Base-by-base conservation (phyloP, 2,329 filamentous ascomycete genomes). In the Cercospora janseana region DNA sequence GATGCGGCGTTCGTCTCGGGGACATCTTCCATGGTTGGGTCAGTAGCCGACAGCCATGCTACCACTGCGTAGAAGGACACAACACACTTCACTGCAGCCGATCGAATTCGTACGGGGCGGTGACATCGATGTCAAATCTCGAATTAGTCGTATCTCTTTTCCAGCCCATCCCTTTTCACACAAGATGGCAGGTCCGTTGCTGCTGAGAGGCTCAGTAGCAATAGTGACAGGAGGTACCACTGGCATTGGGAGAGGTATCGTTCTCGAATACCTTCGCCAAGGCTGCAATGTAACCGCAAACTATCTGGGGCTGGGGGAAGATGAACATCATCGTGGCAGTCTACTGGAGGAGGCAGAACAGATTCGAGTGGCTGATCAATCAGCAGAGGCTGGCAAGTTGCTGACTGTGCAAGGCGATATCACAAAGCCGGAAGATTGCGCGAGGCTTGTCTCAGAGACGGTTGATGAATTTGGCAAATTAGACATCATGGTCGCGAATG, bases 141-240 rank as follows among this genome's bases (percentile, higher is more conserved):
- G n/a, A n/a, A n/a, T n/a, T n/a, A n/a, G n/a, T n/a, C n/a, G n/a
- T n/a, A n/a, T n/a, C n/a, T n/a, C n/a, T n/a, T n/a, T n/a, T n/a
- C n/a, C n/a, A n/a, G n/a, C n/a, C n/a, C n/a, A n/a, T n/a, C n/a
- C n/a, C n/a, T n/a, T n/a, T n/a, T n/a, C n/a, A n/a, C n/a, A n/a
- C n/a, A n/a, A n/a, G n/a, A n/a, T n/a, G n/a, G n/a, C n/a, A n/a
- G n/a, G n/a, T n/a, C n/a, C n/a, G n/a, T n/a, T n/a, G n/a, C 38
- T 42, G 21, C 82, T 93, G 50, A 66, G 72, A 44, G 81, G 80
- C 68, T 93, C 93, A 70, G 85, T 83, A 10, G 88, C 88, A 70
- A 86, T 88, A 67, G 89, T 95, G 63, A 94, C 89, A 0, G 89
- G 89, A 56, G 88, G 87, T 51, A 85, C 86, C 3, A 94, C 88